Evolutionary conservation across 2,329 filamentous ascomycete species (phyloP), one percentile per base, ranked within the genome.

Genomic region (Diplocarpon mali): DNA sequence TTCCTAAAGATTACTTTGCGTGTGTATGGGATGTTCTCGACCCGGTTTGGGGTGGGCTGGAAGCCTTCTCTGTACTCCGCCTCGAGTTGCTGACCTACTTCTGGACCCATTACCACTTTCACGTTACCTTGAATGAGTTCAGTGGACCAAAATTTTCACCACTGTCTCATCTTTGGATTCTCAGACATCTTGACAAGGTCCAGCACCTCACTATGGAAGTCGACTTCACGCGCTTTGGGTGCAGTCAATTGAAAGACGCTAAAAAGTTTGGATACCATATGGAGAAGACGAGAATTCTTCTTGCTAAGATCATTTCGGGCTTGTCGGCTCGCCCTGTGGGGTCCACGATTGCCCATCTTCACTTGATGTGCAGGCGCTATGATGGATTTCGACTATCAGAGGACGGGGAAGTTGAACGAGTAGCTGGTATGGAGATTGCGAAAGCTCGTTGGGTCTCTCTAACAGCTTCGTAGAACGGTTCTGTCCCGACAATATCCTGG

Each of bases 71-170:
- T 10, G 35, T 38, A 1, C 42, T 61, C 29, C 53, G 60, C 1
- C 15, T 52, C 13, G 60, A 61, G n/a, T 15, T 60, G 17, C 43
- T 62, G 53, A 51, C 46, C n/a, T 61, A 56, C 29, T 62, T 61
- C 43, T 62, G 56, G 56, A 54, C 55, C 5, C 38, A 57, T 29
- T 59, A 56, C 41, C 44, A 51, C 8, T 63, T 63, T 35, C 59
- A 62, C 38, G 48, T 60, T 39, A 61, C 60, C 0, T 35, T 59
- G 1, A 55, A 38, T 28, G 42, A 47, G 20, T 57, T 60, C 35
- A 56, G 46, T 28, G 53, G 52, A 2, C 52, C 55, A 8, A 29
- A 36, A 3, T 48, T 57, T 15, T 58, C 55, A 2, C 58, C 58
- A 2, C 48, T 62, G 11, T 54, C 58, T 2, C 43, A 55, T 29